phyloP scores from a whole-genome alignment of 148 eudicot species.

The Nepenthes mirabilis region DNA sequence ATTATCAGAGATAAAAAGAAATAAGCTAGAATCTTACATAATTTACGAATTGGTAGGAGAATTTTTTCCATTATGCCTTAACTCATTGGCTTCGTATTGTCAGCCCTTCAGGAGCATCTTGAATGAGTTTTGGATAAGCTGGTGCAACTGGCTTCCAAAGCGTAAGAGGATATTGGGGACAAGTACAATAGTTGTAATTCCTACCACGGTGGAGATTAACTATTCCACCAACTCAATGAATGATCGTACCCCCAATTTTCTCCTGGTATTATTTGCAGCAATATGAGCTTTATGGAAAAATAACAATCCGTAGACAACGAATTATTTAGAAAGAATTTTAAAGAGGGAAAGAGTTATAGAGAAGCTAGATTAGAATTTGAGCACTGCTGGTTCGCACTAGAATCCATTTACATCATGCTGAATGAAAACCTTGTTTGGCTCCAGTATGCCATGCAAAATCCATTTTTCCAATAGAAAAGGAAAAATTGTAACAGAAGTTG shows the following conservation, averaged over 20 bases:
- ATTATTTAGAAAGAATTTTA: neutral
- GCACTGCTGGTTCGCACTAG: no score
- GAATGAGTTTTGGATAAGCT: slow-evolving; percentile 91
- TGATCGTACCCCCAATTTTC: slow-evolving; percentile 83
- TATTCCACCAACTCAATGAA: slow-evolving; percentile 74
- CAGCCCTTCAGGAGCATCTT: slow-evolving; percentile 84
- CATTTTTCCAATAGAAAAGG: no score
- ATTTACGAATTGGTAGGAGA: slow-evolving; percentile 70
- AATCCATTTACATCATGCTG: no score
- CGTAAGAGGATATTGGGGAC: slow-evolving; percentile 80
- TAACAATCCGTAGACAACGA: neutral
- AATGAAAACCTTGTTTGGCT: no score
- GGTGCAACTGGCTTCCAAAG: slow-evolving; percentile 99
- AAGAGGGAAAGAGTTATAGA: no score
- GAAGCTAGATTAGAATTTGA: no score
- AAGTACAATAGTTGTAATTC: slow-evolving; percentile 62
- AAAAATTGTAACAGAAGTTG: no score
- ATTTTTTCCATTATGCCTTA: slow-evolving; percentile 53
- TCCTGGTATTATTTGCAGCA: slow-evolving; percentile 37
- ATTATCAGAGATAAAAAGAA: neutral
- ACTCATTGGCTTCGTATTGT: slow-evolving; percentile 65
- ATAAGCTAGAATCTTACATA: slow-evolving; percentile 27
- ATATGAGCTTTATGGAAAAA: slow-evolving; percentile 5
- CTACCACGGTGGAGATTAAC: slow-evolving; percentile 81
- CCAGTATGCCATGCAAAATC: no score